A percentile compares a stretch with the other conserved stretches of the same genome.
These are phyloP conservation scores for Plasmopara viticola DNA, from an alignment of 352 stramenopile species.

Conservation along the genomic window DNA sequence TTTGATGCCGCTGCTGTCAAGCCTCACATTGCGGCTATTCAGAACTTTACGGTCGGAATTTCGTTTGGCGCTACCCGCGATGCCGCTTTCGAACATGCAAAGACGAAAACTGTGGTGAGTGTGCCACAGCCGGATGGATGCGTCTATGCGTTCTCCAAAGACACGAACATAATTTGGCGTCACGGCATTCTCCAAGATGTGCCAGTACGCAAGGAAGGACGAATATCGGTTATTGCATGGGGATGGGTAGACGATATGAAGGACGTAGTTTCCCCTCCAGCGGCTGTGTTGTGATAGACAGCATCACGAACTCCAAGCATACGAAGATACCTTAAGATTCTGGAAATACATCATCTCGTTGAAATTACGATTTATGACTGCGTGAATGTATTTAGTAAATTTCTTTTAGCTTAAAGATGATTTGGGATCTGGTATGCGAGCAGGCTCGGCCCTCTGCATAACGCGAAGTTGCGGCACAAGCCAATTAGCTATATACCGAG, in stretches of 20 bases:
- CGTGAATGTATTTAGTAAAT: no score
- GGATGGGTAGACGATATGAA: slow-evolving; percentile 77
- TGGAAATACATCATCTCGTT: no score
- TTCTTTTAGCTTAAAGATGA: no score
- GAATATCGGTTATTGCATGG: slow-evolving; percentile 94
- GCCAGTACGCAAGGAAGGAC: slow-evolving; percentile 81
- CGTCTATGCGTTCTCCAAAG: slow-evolving; percentile 89
- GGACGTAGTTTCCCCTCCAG: slow-evolving; percentile 18
- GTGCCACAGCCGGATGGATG: slow-evolving; percentile 91
- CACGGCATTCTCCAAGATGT: slow-evolving; percentile 63
- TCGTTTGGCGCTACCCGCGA: slow-evolving; percentile 90
- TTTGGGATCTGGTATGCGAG: no score
- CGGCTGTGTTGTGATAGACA: slow-evolving; percentile 8
- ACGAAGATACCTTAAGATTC: no score
- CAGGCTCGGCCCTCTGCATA: no score
- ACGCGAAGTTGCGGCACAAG: no score
- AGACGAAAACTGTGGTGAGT: slow-evolving; percentile 82
- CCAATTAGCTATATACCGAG: slow-evolving; percentile 1
- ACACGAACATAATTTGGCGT: slow-evolving; percentile 62
- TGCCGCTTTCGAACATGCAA: slow-evolving; percentile 86
- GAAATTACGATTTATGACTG: no score
- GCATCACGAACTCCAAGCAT: no score
- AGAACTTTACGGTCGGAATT: slow-evolving; percentile 93
- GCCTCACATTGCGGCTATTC: slow-evolving; percentile 82
- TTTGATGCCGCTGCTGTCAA: slow-evolving; percentile 93